Evolutionary conservation across 306 rosid genomes (phyloP), one percentile per base, ranked within the genome.

Genomic region (Spatholobus suberectus): DNA sequence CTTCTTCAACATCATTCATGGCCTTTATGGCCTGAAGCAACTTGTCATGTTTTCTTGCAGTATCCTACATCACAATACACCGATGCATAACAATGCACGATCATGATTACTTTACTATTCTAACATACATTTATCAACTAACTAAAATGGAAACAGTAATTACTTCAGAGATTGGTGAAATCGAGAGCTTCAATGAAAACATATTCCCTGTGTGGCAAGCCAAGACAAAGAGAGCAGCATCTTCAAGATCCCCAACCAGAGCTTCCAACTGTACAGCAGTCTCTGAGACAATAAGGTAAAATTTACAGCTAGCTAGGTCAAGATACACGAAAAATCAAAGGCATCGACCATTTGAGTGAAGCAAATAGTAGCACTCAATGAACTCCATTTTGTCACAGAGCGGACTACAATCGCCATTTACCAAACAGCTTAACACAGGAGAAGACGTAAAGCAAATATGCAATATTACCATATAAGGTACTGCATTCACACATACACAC

Each of bases 181-280:
- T 82, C 40, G 78, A 86, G 66, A 59, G 83, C 84, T 80, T 90
- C 71, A 77, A 75, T 23, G 90, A 78, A 86, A 91, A 91, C 82
- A 82, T 51, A 37, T 74, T 85, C 70, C 93, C 83, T 6, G 86
- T 78, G 40, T 68, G 91, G 84, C 81, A n/a, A 81, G 89, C 86
- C 91, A 87, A 38, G 38, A 88, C 90, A 78, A 81, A 82, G 77
- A 89, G 85, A 68, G 93, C 91, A 81, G 93, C 89, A 88, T 93
- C 97, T 89, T 93, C 97, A 85, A 93, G 90, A 85, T 93, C 95
- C 58, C 97, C 97, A 79, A 91, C 94, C 76, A 84, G 88, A 82
- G 91, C 92, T 87, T 93, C 97, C 85, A 93, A 89, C 88, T 83
- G 90, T 73, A 93, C 61, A 84, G 93, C 87, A 88, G 85, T 88